A percentile compares a stretch with the other conserved stretches of the same genome.
Evolutionary conservation across 768 basidiomycete species (phyloP).

Genomic region (Trametes gibbosa): DNA sequence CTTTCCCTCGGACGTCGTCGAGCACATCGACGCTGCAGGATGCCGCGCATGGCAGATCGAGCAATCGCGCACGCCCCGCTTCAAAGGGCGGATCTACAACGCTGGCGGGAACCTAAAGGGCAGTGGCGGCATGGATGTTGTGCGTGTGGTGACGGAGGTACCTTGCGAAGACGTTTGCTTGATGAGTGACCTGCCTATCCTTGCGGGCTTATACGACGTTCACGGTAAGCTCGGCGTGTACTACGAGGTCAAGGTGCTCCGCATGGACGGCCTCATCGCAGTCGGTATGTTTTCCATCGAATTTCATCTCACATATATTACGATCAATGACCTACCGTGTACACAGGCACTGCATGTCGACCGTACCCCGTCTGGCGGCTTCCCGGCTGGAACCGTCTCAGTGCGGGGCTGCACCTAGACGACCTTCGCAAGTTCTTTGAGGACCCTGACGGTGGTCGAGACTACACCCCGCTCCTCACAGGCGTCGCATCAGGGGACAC

Average conservation of each 20-base stretch:
- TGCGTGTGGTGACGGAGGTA: conserved; percentile 40
- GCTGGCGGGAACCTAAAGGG: conserved; percentile 26
- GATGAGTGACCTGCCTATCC: conserved; percentile 57
- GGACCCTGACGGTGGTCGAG: conserved; percentile 61
- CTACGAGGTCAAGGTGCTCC: conserved; percentile 56
- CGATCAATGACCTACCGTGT: neutral
- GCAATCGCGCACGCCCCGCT: conserved; percentile 38
- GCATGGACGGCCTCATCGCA: conserved; percentile 59
- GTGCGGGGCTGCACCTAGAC: conserved; percentile 65
- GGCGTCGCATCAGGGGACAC: conserved; percentile 46
- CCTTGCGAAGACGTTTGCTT: conserved; percentile 51
- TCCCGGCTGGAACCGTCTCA: conserved; percentile 70
- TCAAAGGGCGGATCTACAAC: conserved; percentile 43
- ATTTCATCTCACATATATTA: neutral
- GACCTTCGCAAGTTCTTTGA: conserved; percentile 75
- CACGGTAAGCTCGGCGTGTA: conserved; percentile 57
- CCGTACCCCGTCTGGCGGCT: conserved; percentile 66
- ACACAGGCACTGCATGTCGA: conserved; percentile 56
- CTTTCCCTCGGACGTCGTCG: conserved; percentile 50
- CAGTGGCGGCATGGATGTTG: conserved; percentile 30
- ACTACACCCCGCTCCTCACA: conserved; percentile 40
- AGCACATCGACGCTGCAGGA: conserved; percentile 46
- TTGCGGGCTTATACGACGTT: conserved; percentile 58
- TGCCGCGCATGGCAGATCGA: conserved; percentile 55
- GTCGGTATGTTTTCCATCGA: conserved; percentile 42